phyloP scores from a whole-genome alignment of 768 basidiomycete genomes.

The Agaricus blazei region DNA sequence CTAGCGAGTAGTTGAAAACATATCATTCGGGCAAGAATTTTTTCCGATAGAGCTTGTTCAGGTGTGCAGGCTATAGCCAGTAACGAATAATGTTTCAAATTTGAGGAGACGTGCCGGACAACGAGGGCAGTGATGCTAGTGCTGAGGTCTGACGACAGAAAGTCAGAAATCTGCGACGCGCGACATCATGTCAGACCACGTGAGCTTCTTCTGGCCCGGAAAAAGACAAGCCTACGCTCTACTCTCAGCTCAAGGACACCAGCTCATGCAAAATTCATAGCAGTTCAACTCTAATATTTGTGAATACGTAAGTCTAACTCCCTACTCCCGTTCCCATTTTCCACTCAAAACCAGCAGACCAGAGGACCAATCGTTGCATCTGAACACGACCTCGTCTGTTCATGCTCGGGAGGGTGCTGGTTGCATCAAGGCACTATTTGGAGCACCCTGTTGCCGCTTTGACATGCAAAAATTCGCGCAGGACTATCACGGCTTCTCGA shows the following conservation, averaged over 20 bases:
- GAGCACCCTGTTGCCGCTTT: constrained; percentile 2
- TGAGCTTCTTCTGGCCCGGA: constrained; percentile 3
- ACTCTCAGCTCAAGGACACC: background rate
- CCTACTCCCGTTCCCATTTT: background rate
- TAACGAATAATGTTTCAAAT: too few relatives aligned
- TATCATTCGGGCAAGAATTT: too few relatives aligned
- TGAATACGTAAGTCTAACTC: constrained; percentile 2
- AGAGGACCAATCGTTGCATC: constrained; percentile 6
- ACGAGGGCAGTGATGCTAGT: too few relatives aligned
- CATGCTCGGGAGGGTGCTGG: constrained; percentile 9
- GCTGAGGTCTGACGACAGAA: too few relatives aligned
- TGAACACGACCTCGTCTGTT: constrained; percentile 10
- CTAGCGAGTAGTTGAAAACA: too few relatives aligned
- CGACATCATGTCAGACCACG: background rate
- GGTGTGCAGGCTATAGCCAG: too few relatives aligned
- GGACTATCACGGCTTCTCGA: background rate
- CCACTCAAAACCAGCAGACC: background rate
- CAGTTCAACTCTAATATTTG: background rate
- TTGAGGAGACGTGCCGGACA: too few relatives aligned
- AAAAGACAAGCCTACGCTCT: background rate
- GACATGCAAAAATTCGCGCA: constrained; percentile 1
- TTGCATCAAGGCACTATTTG: constrained; percentile 9
- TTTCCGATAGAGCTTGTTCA: too few relatives aligned
- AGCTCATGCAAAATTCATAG: constrained; percentile 7
- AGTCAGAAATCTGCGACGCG: too few relatives aligned